Base-by-base conservation (phyloP, 352 stramenopile genomes). In the Plasmopara muralis region DNA sequence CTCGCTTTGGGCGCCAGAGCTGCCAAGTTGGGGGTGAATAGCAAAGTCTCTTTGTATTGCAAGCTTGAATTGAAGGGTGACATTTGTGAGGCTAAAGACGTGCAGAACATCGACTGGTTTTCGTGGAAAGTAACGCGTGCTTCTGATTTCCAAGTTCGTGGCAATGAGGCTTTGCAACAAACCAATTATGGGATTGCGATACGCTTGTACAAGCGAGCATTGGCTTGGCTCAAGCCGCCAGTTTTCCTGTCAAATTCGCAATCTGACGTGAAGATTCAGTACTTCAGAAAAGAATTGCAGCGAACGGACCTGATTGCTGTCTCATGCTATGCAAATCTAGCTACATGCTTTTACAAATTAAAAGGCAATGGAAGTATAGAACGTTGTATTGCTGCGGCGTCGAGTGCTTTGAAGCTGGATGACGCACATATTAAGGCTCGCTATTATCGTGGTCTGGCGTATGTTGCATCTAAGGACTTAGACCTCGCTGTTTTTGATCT, bases 361-460 rank as follows among this genome's bases (percentile, higher is more conserved):
- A 18, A 62, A 15, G 25, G 47, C 1, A 43, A 70, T 1, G 44
- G 43, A 12, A 46, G 53, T 43, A 57, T 71, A 43, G 57, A 80
- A 6, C 50, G 42, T 28, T 88, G 75, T 50, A 67, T 88, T 29
- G 31, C 51, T n/a, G 68, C 86, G 30, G 73, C 71, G 41, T 74
- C 71, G 0, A 57, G 42, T 28, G 79, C 78, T 4, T 52, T 92
- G 18, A 43, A 62, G 25, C 28, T 72, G 13, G 73, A 85, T 30
- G 39, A 69, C 1, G 40, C 41, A 25, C 76, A 86, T 53, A 53
- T 70, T 9, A 92, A 92, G 53, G 78, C 79, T 47, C 66, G 77
- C 9, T 90, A 73, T 59, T 66, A 73, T 28, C 72, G 79, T 39
- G 84, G 78, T 42, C 78, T 90, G 46, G 82, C 75, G 33, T 78